phyloP scores from a whole-genome alignment of 1,284 basidiomycete genomes.

The Flammula alnicola region DNA sequence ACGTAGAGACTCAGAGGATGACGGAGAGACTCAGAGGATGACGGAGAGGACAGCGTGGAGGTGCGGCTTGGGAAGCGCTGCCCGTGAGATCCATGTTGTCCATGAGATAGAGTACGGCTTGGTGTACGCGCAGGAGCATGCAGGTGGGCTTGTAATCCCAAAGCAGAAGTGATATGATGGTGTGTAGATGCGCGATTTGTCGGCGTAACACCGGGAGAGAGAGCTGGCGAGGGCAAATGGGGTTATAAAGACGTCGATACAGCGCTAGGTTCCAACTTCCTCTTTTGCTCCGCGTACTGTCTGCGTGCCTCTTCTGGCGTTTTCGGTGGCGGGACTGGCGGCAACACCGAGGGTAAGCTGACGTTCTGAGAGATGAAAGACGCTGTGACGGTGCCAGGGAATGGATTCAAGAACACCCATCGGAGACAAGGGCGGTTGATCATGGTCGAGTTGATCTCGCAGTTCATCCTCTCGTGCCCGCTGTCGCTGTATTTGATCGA shows the following conservation, averaged over 20 bases:
- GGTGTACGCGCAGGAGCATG: neutral
- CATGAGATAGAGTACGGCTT: neutral
- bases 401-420: conserved; percentile 20
- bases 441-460: conserved; percentile 3
- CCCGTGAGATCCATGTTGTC: neutral
- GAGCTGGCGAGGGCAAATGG: neutral
- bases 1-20: conserved; percentile 12
- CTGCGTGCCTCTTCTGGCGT: conserved; percentile 19
- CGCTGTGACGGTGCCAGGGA: neutral
- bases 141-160: neutral
- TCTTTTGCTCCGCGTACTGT: conserved; percentile 10
- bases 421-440: conserved; percentile 12
- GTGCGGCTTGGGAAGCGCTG: conserved; percentile 1
- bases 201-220: neutral
- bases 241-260: conserved; percentile 1
- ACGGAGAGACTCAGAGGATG: too few relatives aligned
- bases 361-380: conserved; percentile 1
- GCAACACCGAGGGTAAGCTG: neutral
- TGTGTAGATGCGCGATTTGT: neutral
- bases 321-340: conserved; percentile 5
- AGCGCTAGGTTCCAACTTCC: conserved; percentile 17
- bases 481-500: neutral
- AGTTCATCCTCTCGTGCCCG: neutral
- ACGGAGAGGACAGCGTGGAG: conserved; percentile 10
- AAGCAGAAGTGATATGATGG: neutral